These are phyloP conservation scores for Tephrocybe sp. DNA, from an alignment of 768 basidiomycete species.

Conservation along the genomic window DNA sequence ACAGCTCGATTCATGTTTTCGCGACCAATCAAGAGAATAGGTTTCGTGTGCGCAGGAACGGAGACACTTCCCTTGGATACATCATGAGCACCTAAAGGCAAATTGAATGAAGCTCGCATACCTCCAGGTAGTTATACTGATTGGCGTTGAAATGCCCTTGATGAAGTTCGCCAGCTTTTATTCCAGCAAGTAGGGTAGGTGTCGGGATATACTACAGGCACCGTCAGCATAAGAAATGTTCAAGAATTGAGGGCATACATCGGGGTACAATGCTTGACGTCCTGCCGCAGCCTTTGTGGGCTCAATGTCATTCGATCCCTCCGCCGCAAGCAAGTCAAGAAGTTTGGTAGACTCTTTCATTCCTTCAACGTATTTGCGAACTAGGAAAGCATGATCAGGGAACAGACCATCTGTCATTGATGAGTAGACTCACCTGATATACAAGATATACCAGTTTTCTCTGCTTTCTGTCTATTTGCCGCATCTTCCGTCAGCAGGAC, in stretches of 20 bases:
- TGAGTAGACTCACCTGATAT: conserved; percentile 51
- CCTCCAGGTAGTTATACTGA: conserved; percentile 94
- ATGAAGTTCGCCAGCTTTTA: conserved; percentile 80
- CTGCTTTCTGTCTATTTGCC: conserved; percentile 76
- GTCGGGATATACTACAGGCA: conserved; percentile 69
- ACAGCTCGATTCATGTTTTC: conserved; percentile 96
- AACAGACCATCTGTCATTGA: neutral
- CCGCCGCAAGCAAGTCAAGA: conserved; percentile 77
- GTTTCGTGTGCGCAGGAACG: conserved; percentile 69
- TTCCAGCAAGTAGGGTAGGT: conserved; percentile 69
- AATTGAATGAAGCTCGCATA: conserved; percentile 25
- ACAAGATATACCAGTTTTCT: conserved; percentile 55
- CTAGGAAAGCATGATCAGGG: conserved; percentile 31
- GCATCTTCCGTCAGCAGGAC: conserved; percentile 89
- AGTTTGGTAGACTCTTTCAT: conserved; percentile 63
- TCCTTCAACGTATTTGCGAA: conserved; percentile 78
- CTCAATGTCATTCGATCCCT: conserved; percentile 60
- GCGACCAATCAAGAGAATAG: conserved; percentile 80
- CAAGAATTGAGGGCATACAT: conserved; percentile 43
- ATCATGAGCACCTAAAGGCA: neutral
- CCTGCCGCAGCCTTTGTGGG: conserved; percentile 55
- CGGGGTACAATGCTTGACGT: conserved; percentile 66
- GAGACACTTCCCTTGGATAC: conserved; percentile 69
- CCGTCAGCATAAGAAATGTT: neutral
- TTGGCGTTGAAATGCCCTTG: conserved; percentile 96